Evolutionary conservation across 352 stramenopile species (phyloP).

Genomic region (Globisporangium recalcitrans): DNA sequence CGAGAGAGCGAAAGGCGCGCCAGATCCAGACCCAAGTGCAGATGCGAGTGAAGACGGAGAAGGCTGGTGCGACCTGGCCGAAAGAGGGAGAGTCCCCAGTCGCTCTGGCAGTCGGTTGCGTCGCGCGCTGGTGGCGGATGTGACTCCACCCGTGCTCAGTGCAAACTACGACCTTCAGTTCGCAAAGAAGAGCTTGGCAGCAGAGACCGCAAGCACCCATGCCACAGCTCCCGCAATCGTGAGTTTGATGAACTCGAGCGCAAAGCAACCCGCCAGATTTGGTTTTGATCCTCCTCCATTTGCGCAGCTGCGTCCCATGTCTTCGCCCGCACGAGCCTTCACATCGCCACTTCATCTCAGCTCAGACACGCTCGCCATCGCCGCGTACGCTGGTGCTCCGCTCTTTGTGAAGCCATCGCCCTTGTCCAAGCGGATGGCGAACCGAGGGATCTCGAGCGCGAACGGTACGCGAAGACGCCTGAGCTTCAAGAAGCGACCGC

Average conservation of each 20-base stretch:
- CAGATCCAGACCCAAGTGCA: not conserved
- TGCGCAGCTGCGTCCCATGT: constrained; percentile 8
- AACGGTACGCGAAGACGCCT: constrained; percentile 23
- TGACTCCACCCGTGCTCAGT: constrained; percentile 24
- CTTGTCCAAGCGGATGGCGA: constrained; percentile 32
- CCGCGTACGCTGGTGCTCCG: constrained; percentile 28
- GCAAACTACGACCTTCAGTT: constrained; percentile 27
- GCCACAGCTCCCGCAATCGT: too few relatives aligned
- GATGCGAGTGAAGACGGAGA: not conserved
- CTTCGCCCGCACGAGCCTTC: not conserved
- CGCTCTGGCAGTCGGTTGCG: constrained; percentile 23
- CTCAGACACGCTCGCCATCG: constrained; percentile 16
- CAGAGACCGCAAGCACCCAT: constrained; percentile 1
- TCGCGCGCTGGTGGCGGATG: constrained; percentile 14
- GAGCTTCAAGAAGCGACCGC: constrained; percentile 17
- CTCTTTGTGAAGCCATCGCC: constrained; percentile 49
- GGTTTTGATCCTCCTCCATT: not conserved
- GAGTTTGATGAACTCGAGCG: constrained; percentile 8
- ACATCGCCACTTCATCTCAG: not conserved
- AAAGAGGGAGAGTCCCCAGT: constrained; percentile 6
- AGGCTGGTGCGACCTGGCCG: constrained; percentile 1
- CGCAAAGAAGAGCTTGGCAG: not conserved
- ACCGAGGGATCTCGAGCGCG: constrained; percentile 27
- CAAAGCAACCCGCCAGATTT: not conserved
- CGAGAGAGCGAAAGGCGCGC: not conserved